A percentile compares a stretch with the other conserved stretches of the same genome.
These are phyloP conservation scores for Phytopythium helicoides DNA, from an alignment of 352 stramenopile genomes.

Conservation along the genomic window DNA sequence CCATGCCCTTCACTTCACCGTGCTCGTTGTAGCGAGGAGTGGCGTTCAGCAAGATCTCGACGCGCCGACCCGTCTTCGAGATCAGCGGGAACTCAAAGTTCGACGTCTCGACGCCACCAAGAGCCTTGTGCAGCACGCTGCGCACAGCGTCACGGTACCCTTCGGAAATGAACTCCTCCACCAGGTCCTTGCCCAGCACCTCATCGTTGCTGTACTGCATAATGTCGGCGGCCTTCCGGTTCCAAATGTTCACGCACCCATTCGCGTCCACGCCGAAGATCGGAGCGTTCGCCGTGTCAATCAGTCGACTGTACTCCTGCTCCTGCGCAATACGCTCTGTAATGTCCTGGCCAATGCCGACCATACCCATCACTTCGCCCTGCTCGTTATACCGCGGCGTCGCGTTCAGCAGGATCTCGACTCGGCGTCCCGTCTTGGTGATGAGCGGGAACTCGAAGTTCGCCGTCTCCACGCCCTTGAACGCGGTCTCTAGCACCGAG, in stretches of 20 bases:
- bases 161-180: constrained; percentile 73
- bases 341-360: constrained; percentile 85
- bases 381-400: constrained; percentile 61
- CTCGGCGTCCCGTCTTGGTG: constrained; percentile 68
- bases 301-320: constrained; percentile 76
- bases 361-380: constrained; percentile 62
- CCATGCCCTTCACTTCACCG: too few species aligned
- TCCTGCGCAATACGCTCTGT: constrained; percentile 78
- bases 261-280: constrained; percentile 86
- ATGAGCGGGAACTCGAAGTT: constrained; percentile 84
- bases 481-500: constrained; percentile 63
- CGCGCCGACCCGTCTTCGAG: too few species aligned
- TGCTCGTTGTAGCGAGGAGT: too few species aligned
- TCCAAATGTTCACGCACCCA: constrained; percentile 89
- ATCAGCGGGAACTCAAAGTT: constrained; percentile 80
- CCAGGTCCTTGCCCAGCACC: constrained; percentile 70
- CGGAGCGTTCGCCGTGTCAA: constrained; percentile 80
- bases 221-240: constrained; percentile 87
- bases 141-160: constrained; percentile 62
- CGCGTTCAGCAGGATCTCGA: constrained; percentile 80
- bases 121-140: constrained; percentile 63
- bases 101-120: constrained; percentile 43
- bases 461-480: constrained; percentile 58
- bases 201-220: constrained; percentile 86
- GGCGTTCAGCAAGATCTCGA: too few species aligned